Evolutionary conservation across 108 stramenopile genomes (phyloP).

Genomic region (Cyclotella baltica): DNA sequence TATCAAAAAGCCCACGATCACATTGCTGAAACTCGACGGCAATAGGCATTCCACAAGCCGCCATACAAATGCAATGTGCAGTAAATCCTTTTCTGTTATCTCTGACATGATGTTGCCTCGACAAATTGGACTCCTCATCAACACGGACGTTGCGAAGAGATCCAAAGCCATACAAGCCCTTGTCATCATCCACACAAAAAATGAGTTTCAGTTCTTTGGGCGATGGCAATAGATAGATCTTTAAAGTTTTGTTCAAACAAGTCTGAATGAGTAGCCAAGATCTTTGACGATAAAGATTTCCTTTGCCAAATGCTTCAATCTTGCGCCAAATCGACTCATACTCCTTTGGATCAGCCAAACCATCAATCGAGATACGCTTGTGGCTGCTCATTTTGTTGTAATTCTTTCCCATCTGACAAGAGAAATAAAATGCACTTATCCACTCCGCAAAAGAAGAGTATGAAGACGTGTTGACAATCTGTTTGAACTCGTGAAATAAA

Average conservation of each 20-base stretch:
- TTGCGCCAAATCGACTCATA: background rate
- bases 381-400: background rate
- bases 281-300: background rate
- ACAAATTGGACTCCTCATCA: slow-evolving; percentile 1
- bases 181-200: slow-evolving; percentile 13
- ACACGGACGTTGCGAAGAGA: background rate
- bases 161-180: background rate
- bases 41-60: background rate
- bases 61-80: background rate
- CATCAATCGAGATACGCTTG: background rate
- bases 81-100: slow-evolving; percentile 9
- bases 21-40: background rate
- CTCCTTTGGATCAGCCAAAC: background rate
- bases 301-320: slow-evolving; percentile 7
- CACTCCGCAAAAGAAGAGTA: background rate
- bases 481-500: background rate
- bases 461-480: background rate
- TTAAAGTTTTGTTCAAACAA: no score
- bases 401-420: background rate
- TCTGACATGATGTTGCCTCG: slow-evolving; percentile 7
- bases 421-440: background rate
- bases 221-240: background rate
- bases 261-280: background rate
- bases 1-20: background rate
- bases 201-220: background rate